phyloP scores from a whole-genome alignment of 805 yeast species.

The Barnettozyma sp. region DNA sequence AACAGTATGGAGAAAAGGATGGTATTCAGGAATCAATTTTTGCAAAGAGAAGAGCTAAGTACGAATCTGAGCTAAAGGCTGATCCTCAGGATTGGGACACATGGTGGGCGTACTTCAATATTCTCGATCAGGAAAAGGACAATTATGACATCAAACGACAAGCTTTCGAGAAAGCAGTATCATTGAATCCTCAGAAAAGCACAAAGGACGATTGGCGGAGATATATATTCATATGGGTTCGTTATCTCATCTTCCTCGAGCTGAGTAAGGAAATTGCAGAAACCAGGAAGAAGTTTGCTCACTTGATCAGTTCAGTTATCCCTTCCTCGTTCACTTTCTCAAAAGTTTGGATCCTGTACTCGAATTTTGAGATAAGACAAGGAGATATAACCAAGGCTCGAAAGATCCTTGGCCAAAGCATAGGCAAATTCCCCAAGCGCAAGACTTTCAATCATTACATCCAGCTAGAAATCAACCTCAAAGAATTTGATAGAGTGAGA shows the following conservation, averaged over 20 bases:
- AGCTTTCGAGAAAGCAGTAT: conserved; percentile 40
- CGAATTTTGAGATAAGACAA: conserved; percentile 69
- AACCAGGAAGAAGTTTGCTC: conserved; percentile 46
- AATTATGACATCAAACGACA: conserved; percentile 26
- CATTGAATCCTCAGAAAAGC: conserved; percentile 29
- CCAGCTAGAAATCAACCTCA: conserved; percentile 54
- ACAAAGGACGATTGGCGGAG: conserved; percentile 52
- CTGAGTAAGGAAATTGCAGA: conserved; percentile 34
- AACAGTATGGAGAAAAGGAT: conserved; percentile 49
- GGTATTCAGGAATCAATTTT: conserved; percentile 48
- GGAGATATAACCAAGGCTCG: conserved; percentile 47
- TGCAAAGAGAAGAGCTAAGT: conserved; percentile 47
- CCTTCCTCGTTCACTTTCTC: conserved; percentile 65
- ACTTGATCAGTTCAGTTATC: conserved; percentile 36
- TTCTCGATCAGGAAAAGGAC: conserved; percentile 35
- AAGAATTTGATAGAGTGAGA: conserved; percentile 78
- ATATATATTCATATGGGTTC: conserved; percentile 65
- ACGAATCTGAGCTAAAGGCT: conserved; percentile 39
- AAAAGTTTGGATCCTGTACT: conserved; percentile 64
- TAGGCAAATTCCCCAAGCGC: conserved; percentile 60
- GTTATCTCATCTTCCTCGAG: conserved; percentile 60
- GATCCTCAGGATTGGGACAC: conserved; percentile 59
- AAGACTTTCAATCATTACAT: conserved; percentile 61
- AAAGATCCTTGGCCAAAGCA: conserved; percentile 59
- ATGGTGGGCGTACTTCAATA: conserved; percentile 73